Base-by-base conservation (phyloP, 441 rosid genomes). In the Theobroma grandiflorum region DNA sequence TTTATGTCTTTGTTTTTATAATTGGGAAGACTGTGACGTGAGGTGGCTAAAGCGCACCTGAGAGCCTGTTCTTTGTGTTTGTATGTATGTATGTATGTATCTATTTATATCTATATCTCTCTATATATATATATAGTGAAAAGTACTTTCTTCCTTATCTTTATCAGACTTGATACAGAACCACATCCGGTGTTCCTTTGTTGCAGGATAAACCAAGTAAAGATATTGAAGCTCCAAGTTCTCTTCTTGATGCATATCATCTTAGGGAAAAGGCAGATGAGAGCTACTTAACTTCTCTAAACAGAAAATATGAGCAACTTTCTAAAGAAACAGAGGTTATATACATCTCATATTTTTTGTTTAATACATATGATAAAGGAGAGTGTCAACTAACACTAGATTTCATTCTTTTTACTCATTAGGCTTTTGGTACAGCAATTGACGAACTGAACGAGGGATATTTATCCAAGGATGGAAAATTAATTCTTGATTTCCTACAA, bases 171-270 rank as follows among this genome's bases (percentile, higher is more conserved):
- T 64, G 31, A 55, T 76, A 53, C 73, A 72, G 74, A 79, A 71
- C 38, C 74, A 42, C 73, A 69, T 83, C 42, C 72, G 50, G 38
- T 69, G n/a, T 31, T 79, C 59, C 80, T 84, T 74, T 79, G 79
- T 77, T 72, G 78, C 84, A 92, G 96, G 86, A 74, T 83, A 82
- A 76, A 80, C 31, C 76, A 22, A 84, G 78, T 57, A 82, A 74
- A 79, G 87, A 67, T 72, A 67, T 66, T 26, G 88, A 82, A 76
- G 78, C 50, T 53, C 75, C 90, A 10, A 86, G 81, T 82, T 83
- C 97, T 78, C 97, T 97, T 73, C 98, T 94, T 76, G 91, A 88
- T 61, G 79, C 96, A 62, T 97, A 95, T 87, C 86, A 90, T 88
- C 89, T 95, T 76, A 86, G 78, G 82, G 95, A 86, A 71, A 82